A percentile compares a stretch with the other conserved stretches of the same genome.
These are phyloP conservation scores for Colletotrichum musae DNA, from an alignment of 2,329 filamentous ascomycete species.

Conservation along the genomic window DNA sequence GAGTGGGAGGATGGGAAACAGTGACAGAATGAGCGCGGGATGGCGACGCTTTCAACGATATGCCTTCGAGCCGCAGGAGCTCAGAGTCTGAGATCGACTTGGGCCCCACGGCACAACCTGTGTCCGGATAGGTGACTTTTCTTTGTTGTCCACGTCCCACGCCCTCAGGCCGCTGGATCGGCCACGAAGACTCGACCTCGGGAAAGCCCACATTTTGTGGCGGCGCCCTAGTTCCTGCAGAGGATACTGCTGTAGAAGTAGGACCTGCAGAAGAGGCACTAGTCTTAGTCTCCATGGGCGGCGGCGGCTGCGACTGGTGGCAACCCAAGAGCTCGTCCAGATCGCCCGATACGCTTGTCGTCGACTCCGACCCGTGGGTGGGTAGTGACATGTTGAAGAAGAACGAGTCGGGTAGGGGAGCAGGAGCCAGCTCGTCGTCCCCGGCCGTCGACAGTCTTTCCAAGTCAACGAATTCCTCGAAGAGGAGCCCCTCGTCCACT, in stretches of 20 bases:
- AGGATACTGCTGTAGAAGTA: constrained; percentile 38
- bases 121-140: constrained; percentile 42
- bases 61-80: constrained; percentile 62
- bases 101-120: constrained; percentile 36
- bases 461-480: constrained; percentile 48
- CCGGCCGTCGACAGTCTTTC: constrained; percentile 41
- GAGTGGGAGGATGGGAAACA: constrained; percentile 39
- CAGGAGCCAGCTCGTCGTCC: constrained; percentile 34
- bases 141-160: constrained; percentile 37
- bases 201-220: constrained; percentile 33
- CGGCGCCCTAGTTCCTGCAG: constrained; percentile 26
- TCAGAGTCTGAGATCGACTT: constrained; percentile 63
- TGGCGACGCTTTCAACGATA: constrained; percentile 55
- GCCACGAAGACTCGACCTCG: constrained; percentile 35
- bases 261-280: constrained; percentile 42
- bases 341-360: constrained; percentile 42
- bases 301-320: constrained; percentile 34
- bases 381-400: constrained; percentile 41
- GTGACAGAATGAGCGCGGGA: constrained; percentile 42
- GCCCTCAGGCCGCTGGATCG: constrained; percentile 34
- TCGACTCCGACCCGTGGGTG: constrained; percentile 35
- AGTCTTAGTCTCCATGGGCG: constrained; percentile 38
- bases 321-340: constrained; percentile 40
- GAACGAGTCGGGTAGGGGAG: constrained; percentile 40
- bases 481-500: constrained; percentile 43